Base-by-base conservation (phyloP, 225 moss, liverwort and hornwort species). In the Ulota crispa region DNA sequence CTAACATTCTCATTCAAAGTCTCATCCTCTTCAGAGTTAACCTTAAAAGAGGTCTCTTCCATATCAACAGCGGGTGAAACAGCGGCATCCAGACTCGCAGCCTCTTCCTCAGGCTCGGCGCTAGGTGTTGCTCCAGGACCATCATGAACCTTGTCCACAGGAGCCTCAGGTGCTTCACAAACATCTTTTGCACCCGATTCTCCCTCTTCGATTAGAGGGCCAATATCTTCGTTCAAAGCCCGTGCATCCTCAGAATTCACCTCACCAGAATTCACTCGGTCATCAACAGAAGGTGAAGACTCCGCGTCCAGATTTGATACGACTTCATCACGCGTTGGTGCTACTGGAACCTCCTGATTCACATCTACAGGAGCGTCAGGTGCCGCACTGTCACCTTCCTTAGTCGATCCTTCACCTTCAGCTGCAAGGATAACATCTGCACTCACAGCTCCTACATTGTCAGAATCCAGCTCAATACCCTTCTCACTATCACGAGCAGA, bases 291-390 rank as follows among this genome's bases (percentile, higher is more conserved):
- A 73, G 72, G 65, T 42, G 72, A 31, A 50, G 73, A 55, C 37
- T 37, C 65, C 16, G 37, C 19, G 53, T 72, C 54, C 72, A 20
- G 19, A 53, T 28, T 54, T 31, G 72, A 20, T 72, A 19, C 26
- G 15, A 26, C 69, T 61, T 69, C 16, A 21, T 36, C 68, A 61
- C 37, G 21, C 50, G 50, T 47, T 36, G 59, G 20, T 15, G 61
- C 77, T 52, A 70, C 70, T 50, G 43, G 59, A 62, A 50, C 61
- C 52, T 70, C 36, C 21, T 76, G 52, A 82, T 14, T 36, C 47
- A 78, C 72, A 9, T 78, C 83, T 47, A 73, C 73, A 50, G 47
- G 70, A 53, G 0, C 3, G 69, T 69, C 82, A 27, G 45, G 68
- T 42, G 67, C 82, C 52, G 20, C 50, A 65, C 76, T 50, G 19